A percentile compares a stretch with the other conserved stretches of the same genome.
These are phyloP conservation scores for Alternaria brassicae DNA, from an alignment of 2,329 filamentous ascomycete genomes.

Conservation along the genomic window DNA sequence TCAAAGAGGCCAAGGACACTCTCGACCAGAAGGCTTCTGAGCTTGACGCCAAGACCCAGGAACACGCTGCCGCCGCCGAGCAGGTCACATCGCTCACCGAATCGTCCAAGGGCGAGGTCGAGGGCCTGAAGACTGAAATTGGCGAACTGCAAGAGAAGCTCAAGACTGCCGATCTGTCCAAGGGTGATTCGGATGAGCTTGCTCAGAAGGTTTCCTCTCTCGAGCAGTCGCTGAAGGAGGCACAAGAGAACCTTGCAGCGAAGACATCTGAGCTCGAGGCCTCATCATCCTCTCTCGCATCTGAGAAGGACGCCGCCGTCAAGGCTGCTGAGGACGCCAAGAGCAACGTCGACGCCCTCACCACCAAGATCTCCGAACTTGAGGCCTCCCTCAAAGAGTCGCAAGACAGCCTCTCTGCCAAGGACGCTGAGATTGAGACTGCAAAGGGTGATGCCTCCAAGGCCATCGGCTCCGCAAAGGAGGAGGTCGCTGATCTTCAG, in stretches of 20 bases:
- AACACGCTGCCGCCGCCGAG: slow-evolving; percentile 22
- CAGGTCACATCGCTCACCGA: slow-evolving; percentile 23
- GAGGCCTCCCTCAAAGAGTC: slow-evolving; percentile 34
- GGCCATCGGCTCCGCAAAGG: slow-evolving; percentile 26
- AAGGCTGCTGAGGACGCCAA: slow-evolving; percentile 37
- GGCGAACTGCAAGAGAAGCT: slow-evolving; percentile 33
- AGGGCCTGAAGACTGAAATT: slow-evolving; percentile 34
- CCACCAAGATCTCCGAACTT: slow-evolving; percentile 37
- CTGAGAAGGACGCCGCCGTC: slow-evolving; percentile 31
- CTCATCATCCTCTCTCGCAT: slow-evolving; percentile 25
- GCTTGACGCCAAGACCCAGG: slow-evolving; percentile 29
- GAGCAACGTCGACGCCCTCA: slow-evolving; percentile 30
- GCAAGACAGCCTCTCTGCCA: slow-evolving; percentile 30
- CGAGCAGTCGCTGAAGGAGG: slow-evolving; percentile 37
- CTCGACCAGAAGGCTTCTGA: slow-evolving; percentile 32
- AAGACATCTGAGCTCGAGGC: slow-evolving; percentile 35
- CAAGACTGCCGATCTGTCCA: slow-evolving; percentile 32
- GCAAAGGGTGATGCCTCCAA: slow-evolving; percentile 24
- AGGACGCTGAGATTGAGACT: slow-evolving; percentile 31
- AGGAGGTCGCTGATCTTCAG: slow-evolving; percentile 32
- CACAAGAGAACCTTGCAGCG: slow-evolving; percentile 30
- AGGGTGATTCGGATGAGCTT: slow-evolving; percentile 37
- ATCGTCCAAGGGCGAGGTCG: slow-evolving; percentile 33
- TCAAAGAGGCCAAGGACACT: slow-evolving; percentile 25
- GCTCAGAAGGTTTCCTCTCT: slow-evolving; percentile 37